phyloP scores from a whole-genome alignment of 2,329 filamentous ascomycete species.

The Ceratocystis eucalypticola region DNA sequence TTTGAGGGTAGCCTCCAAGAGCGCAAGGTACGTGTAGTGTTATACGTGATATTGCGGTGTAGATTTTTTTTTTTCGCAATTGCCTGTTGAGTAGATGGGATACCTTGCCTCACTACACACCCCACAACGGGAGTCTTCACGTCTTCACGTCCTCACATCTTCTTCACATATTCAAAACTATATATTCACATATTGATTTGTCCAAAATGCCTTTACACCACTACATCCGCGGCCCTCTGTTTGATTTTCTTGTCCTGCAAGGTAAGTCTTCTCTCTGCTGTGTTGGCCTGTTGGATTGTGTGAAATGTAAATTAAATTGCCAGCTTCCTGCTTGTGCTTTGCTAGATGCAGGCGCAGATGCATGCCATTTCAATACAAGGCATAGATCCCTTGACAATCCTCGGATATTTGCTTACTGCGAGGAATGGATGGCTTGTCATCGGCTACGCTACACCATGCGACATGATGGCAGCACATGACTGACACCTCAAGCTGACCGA shows the following conservation, averaged over 20 bases:
- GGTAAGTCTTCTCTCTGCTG: background rate
- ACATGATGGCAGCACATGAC: background rate
- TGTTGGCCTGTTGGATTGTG: background rate
- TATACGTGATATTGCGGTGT: background rate
- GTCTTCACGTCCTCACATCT: too few species aligned
- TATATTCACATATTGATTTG: too few species aligned
- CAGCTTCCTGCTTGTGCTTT: background rate
- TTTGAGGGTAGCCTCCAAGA: background rate
- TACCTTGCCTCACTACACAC: too few species aligned
- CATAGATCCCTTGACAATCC: background rate
- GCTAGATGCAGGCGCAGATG: background rate
- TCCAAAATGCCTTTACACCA: too few species aligned
- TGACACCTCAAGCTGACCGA: background rate
- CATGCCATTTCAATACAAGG: background rate
- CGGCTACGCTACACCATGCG: background rate
- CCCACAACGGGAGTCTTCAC: too few species aligned
- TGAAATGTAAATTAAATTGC: background rate
- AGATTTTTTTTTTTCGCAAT: too few species aligned
- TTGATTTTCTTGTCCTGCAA: too few species aligned
- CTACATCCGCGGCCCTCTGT: too few species aligned
- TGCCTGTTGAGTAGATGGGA: too few species aligned
- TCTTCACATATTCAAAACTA: too few species aligned
- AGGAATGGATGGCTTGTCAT: background rate
- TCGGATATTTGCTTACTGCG: background rate
- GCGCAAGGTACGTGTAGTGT: background rate